These are phyloP conservation scores for Triticum monococcum DNA, from an alignment of 176 grass and related monocot species.

Conservation along the genomic window DNA sequence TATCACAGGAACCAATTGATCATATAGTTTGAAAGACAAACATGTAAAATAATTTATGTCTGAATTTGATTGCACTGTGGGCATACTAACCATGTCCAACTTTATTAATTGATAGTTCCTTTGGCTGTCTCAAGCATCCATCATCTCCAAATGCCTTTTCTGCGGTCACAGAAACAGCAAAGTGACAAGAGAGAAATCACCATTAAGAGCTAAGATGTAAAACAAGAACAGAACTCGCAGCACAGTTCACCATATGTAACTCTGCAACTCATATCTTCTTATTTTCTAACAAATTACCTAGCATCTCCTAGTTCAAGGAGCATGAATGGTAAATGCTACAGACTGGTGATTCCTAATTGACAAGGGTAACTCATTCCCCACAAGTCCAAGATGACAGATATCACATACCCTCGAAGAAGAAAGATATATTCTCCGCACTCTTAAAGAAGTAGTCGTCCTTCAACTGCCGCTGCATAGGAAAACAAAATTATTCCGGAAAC, in stretches of 20 bases:
- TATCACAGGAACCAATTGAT: neutral
- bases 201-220: neutral
- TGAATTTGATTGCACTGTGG: neutral
- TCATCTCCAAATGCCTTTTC: constrained; percentile 90
- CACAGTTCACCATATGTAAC: neutral
- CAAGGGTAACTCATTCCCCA: neutral
- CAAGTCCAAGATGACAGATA: neutral
- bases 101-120: constrained; percentile 98
- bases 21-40: neutral
- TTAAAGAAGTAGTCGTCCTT: constrained; percentile 91
- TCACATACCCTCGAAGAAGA: constrained; percentile 89
- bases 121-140: constrained; percentile 83
- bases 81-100: constrained; percentile 81
- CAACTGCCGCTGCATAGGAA: constrained; percentile 57
- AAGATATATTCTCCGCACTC: constrained; percentile 90
- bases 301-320: neutral
- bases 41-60: neutral
- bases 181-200: neutral
- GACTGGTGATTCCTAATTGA: constrained; percentile 9
- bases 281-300: neutral
- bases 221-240: neutral
- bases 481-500: neutral
- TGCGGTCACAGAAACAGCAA: constrained; percentile 25
- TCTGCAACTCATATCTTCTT: neutral
- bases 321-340: neutral